phyloP scores from a whole-genome alignment of 2,329 filamentous ascomycete genomes.

The Ilyonectria mors-panacis region DNA sequence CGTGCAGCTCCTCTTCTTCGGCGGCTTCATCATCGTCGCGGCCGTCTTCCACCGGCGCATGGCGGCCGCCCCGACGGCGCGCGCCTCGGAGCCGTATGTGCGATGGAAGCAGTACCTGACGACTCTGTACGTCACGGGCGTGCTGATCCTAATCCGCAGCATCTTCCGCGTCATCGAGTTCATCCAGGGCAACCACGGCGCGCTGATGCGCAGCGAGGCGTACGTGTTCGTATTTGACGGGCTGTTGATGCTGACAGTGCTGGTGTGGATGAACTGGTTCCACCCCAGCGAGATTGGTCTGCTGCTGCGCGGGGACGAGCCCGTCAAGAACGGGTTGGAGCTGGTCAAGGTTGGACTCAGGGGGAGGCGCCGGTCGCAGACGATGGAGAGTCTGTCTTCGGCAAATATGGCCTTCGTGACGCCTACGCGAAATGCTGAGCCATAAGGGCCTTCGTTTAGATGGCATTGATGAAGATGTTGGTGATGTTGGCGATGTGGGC shows the following conservation, averaged over 20 bases:
- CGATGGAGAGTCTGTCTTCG: slow-evolving; percentile 25
- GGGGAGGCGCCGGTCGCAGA: neutral
- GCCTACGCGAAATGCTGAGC: neutral
- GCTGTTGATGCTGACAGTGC: slow-evolving; percentile 51
- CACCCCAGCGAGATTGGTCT: slow-evolving; percentile 48
- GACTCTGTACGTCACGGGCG: slow-evolving; percentile 46
- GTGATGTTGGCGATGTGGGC: no score
- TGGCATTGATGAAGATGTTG: no score
- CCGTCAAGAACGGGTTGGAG: slow-evolving; percentile 44
- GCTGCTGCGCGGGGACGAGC: slow-evolving; percentile 41
- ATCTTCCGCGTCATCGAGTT: slow-evolving; percentile 62
- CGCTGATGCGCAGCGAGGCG: slow-evolving; percentile 52
- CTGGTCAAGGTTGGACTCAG: slow-evolving; percentile 29
- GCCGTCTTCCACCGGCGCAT: slow-evolving; percentile 61
- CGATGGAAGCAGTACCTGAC: slow-evolving; percentile 53
- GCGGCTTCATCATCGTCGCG: slow-evolving; percentile 64
- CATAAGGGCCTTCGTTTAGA: no score
- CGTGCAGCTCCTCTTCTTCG: slow-evolving; percentile 70
- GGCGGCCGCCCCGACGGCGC: slow-evolving; percentile 27
- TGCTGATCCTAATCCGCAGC: slow-evolving; percentile 58
- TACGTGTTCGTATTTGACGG: slow-evolving; percentile 58
- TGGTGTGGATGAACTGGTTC: slow-evolving; percentile 51
- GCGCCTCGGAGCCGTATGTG: slow-evolving; percentile 31
- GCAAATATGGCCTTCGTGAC: neutral
- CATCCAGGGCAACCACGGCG: slow-evolving; percentile 52